Percentiles rank a stretch among this genome's conserved stretches.
phyloP scores from a whole-genome alignment of 2,329 filamentous ascomycete species.

The Arachnopeziza araneosa region DNA sequence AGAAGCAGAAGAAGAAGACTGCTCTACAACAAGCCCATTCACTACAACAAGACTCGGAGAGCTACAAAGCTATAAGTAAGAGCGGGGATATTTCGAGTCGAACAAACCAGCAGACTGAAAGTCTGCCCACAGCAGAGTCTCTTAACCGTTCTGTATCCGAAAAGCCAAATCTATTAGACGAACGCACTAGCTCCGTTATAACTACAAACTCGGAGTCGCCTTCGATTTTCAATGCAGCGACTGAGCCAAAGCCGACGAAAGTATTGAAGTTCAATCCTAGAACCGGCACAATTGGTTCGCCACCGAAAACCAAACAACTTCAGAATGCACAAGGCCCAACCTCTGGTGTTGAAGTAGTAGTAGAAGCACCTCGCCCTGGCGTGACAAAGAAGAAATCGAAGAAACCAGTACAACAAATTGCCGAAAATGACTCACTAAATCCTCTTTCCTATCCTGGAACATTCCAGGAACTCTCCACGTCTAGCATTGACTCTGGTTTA shows the following conservation, averaged over 20 bases:
- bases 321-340: neutral
- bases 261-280: neutral
- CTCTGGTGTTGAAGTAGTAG: neutral
- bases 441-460: no score
- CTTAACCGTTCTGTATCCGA: no score
- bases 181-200: no score
- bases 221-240: neutral
- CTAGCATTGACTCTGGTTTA: no score
- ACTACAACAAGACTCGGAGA: no score
- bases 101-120: no score
- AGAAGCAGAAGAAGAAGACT: neutral
- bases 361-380: neutral
- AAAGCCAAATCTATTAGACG: no score
- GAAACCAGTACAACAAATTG: no score
- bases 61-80: neutral
- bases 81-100: no score
- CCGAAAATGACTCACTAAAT: no score
- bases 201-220: neutral
- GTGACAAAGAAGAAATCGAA: neutral
- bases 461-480: no score
- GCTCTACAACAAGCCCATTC: neutral
- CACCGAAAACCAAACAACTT: neutral
- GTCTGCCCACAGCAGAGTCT: no score
- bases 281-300: neutral
- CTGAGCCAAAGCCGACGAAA: conserved; percentile 1